phyloP scores from a whole-genome alignment of 768 basidiomycete species.

The Suillus fuscotomentosus region DNA sequence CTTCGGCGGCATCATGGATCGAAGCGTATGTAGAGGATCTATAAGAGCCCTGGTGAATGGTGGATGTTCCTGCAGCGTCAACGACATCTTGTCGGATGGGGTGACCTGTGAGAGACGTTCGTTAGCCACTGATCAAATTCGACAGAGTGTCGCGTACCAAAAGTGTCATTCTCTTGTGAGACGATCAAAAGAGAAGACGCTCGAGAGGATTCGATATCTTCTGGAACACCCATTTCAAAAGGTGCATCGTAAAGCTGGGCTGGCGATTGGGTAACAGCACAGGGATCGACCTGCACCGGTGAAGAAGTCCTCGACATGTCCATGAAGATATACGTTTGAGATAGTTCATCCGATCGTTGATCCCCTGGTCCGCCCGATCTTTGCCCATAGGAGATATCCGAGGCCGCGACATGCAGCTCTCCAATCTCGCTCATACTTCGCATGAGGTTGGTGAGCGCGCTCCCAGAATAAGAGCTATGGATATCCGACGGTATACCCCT shows the following conservation, averaged over 20 bases:
- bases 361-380: slow-evolving; percentile 9
- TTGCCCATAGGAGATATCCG: slow-evolving; percentile 15
- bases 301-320: slow-evolving; percentile 17
- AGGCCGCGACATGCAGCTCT: slow-evolving; percentile 19
- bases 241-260: slow-evolving; percentile 6
- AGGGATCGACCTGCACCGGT: slow-evolving; percentile 9
- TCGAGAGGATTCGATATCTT: slow-evolving; percentile 25
- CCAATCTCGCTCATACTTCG: slow-evolving; percentile 40
- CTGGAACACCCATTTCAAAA: slow-evolving; percentile 14
- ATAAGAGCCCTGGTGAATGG: slow-evolving; percentile 8
- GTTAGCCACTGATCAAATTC: neutral
- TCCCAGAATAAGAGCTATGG: slow-evolving; percentile 28
- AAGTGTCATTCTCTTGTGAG: slow-evolving; percentile 28
- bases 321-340: slow-evolving; percentile 15
- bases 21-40: slow-evolving; percentile 23
- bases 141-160: slow-evolving; percentile 16
- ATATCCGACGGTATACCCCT: slow-evolving; percentile 30
- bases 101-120: slow-evolving; percentile 15
- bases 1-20: slow-evolving; percentile 15
- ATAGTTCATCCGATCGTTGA: slow-evolving; percentile 12
- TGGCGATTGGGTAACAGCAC: slow-evolving; percentile 9
- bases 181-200: slow-evolving; percentile 19
- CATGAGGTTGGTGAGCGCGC: slow-evolving; percentile 37
- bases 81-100: slow-evolving; percentile 21
- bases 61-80: slow-evolving; percentile 15